phyloP scores from a whole-genome alignment of 805 yeast genomes.

The Jamesozyma gamospora region DNA sequence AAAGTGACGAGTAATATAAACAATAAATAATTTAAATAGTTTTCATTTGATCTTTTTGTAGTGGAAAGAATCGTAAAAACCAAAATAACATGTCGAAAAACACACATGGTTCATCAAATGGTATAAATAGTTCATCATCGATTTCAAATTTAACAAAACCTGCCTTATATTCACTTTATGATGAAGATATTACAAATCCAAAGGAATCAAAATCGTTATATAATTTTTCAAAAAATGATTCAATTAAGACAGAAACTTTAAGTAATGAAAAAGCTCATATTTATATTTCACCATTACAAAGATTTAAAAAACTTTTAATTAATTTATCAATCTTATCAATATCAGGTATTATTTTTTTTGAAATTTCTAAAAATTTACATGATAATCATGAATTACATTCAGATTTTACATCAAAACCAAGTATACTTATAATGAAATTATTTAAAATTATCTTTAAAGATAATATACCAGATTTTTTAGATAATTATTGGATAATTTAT shows the following conservation, averaged over 20 bases:
- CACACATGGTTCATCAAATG: too few species aligned
- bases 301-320: conserved; percentile 6
- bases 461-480: conserved; percentile 5
- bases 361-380: conserved; percentile 43
- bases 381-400: conserved; percentile 38
- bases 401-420: conserved; percentile 34
- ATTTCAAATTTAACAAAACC: conserved; percentile 43
- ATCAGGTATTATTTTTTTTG: conserved; percentile 46
- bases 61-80: too few species aligned
- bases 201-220: conserved; percentile 4
- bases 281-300: neutral
- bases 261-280: neutral
- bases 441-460: conserved; percentile 4
- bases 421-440: conserved; percentile 9
- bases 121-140: neutral
- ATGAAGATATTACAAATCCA: conserved; percentile 28
- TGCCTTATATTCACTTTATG: conserved; percentile 41
- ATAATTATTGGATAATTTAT: conserved; percentile 20
- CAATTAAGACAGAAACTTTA: neutral
- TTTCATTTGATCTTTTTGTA: too few species aligned
- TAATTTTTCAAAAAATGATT: neutral
- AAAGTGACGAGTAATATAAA: too few species aligned
- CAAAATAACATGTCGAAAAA: too few species aligned
- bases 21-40: too few species aligned
- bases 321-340: conserved; percentile 27